Evolutionary conservation across 176 grass and related monocot genomes (phyloP), one percentile per base, ranked within the genome.

Genomic region (Triticum urartu): DNA sequence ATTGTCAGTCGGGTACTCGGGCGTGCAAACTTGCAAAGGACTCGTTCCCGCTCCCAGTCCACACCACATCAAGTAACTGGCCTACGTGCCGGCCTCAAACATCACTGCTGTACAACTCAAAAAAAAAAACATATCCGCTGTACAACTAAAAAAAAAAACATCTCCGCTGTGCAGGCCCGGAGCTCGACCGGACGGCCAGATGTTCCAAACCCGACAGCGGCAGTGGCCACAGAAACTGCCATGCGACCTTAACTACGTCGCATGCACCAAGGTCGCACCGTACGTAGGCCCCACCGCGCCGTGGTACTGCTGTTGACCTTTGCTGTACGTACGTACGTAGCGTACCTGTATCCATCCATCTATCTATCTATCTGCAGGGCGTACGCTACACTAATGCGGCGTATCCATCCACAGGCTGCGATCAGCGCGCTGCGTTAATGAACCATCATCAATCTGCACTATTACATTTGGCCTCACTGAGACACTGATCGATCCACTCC

Each of bases 261-360:
- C 17, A 35, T 58, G 80, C 43, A 56, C 80, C 52, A 56, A 7
- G 52, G 6, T 20, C 52, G 14, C 17, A 1, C 54, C 54, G 54
- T 58, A 58, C 54, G 54, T 20, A 21, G 79, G 82, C 9, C 56
- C 26, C 35, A 2, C 21, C 11, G 38, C 58, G 11, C 50, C 1
- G 12, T 65, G 60, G 54, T 58, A 67, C 30, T 83, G 22, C 63
- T 50, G 42, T 25, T 59, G 66, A 83, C 17, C 63, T 79, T 80
- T 80, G 28, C 38, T 58, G 54, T 58, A 52, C 48, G 48, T 52
- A 17, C 48, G 48, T 52, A 52, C 48, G 48, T 52, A 17, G 14
- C 48, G 14, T 52, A 52, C 14, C 14, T 5, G 17, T 54, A 54
- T 18, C 15, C 15, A 15, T 76, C 64, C 14, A 7, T 30, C 25